phyloP scores from a whole-genome alignment of 106 monocot species.

The Dioscorea zingiberensis region DNA sequence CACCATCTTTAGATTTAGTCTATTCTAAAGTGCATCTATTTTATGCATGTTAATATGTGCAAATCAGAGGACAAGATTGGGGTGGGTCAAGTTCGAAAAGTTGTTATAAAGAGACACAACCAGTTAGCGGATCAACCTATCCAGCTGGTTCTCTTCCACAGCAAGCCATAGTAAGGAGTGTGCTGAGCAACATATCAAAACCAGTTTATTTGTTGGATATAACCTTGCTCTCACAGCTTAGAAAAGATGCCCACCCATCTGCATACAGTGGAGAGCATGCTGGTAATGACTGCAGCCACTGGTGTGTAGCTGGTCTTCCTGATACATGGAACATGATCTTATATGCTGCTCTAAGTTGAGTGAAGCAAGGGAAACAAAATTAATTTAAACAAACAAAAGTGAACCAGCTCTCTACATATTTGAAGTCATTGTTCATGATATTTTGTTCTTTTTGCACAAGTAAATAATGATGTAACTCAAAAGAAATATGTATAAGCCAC shows the following conservation, averaged over 20 bases:
- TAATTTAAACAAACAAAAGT: no score
- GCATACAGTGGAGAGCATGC: constrained; percentile 64
- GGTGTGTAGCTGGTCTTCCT: constrained; percentile 88
- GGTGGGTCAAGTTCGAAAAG: constrained; percentile 34
- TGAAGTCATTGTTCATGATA: no score
- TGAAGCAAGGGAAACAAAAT: background rate
- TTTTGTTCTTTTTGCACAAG: no score
- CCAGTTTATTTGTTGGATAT: constrained; percentile 69
- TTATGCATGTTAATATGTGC: no score
- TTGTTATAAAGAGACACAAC: constrained; percentile 55
- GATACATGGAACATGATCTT: constrained; percentile 96
- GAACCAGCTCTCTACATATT: no score
- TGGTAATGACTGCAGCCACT: constrained; percentile 90
- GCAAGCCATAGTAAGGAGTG: constrained; percentile 47
- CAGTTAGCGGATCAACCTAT: constrained; percentile 52
- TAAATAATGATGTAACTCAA: no score
- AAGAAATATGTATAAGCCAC: no score
- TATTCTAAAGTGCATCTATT: no score
- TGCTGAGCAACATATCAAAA: constrained; percentile 49
- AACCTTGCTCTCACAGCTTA: constrained; percentile 79
- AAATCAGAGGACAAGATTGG: constrained; percentile 64
- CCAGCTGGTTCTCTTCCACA: constrained; percentile 53
- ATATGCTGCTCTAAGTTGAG: constrained; percentile 46
- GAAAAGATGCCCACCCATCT: constrained; percentile 88
- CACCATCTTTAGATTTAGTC: background rate